A percentile compares a stretch with the other conserved stretches of the same genome.
Evolutionary conservation across 2,329 filamentous ascomycete genomes (phyloP).

Genomic region (Blastomyces gilchristii): DNA sequence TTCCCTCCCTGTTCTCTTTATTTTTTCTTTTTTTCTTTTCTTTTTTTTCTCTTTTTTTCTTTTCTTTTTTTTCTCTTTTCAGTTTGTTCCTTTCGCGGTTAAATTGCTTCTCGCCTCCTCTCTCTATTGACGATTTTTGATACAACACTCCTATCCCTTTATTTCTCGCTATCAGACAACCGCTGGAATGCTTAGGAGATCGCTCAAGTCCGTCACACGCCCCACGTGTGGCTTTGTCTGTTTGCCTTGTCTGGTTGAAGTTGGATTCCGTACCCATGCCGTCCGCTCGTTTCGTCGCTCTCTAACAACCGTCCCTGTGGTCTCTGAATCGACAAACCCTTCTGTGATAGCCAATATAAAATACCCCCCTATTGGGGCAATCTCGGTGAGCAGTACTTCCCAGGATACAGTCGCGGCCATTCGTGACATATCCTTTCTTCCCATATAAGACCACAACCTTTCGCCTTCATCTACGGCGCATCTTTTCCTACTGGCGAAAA

Average conservation of each 20-base stretch:
- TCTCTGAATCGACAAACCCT: background rate
- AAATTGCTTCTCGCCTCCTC: background rate
- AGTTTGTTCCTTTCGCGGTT: background rate
- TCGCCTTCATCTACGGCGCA: background rate
- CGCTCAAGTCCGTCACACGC: conserved; percentile 29
- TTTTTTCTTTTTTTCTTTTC: background rate
- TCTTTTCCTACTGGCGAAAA: background rate
- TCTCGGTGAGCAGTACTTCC: background rate
- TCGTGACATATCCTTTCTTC: background rate
- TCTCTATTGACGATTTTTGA: background rate
- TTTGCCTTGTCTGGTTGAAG: conserved; percentile 24
- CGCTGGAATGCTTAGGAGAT: conserved; percentile 28
- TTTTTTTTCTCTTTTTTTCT: background rate
- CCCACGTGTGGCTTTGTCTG: conserved; percentile 29
- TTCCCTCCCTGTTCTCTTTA: background rate
- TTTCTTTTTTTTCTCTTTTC: background rate
- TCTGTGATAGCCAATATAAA: background rate
- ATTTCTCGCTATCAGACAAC: background rate
- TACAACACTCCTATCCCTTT: background rate
- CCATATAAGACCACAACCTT: background rate
- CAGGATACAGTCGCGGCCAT: background rate
- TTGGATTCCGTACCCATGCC: conserved; percentile 18
- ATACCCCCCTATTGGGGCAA: background rate
- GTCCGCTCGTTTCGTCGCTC: conserved; percentile 22
- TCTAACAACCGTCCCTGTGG: conserved; percentile 11